Evolutionary conservation across 1,139 yeast genomes (phyloP), one percentile per base, ranked within the genome.

Genomic region (Yamadazyma diospyri): DNA sequence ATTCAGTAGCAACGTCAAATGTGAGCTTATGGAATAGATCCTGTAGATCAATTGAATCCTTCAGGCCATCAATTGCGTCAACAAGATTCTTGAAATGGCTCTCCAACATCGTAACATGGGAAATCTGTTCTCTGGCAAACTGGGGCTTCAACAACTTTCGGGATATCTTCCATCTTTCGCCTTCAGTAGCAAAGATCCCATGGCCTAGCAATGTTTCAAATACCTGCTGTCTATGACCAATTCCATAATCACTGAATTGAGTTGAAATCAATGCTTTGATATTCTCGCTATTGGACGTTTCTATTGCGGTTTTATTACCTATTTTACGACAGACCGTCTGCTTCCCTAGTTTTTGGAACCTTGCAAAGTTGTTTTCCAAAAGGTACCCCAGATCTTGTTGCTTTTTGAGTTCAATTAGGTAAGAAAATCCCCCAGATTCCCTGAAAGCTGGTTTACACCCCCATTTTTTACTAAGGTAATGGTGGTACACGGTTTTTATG

Each of bases 81-180:
- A 61, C 53, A 32, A 73, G 52, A 4, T 50, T 49, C 42, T 65
- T 66, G 10, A 71, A 44, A 41, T 73, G 78, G 5, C 62, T 64
- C 43, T 72, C 77, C 43, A 75, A 57, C 14, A 63, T 40, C 33
- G 57, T 57, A 19, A 74, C 63, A 41, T 72, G 78, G 15, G 72
- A 59, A 23, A 76, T 64, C 46, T 74, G 79, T 41, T 73, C 78
- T 35, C 76, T 59, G 16, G 72, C 62, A 51, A 76, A 76, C 50
- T 75, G 80, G 1, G 82, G 81, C 34, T 81, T 59, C 47, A 76
- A 62, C 70, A 76, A 57, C 13, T 72, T 69, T 32, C 82, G 57
- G 12, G 78, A 68, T 42, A 69, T 72, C 43, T 72, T 70, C 82
- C 82, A 76, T 6, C 73, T 76, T 16, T 59, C 67, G 11, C 77